Conservation (phyloP, 768 basidiomycete genomes). For the Favolaschia claudopus region DNA sequence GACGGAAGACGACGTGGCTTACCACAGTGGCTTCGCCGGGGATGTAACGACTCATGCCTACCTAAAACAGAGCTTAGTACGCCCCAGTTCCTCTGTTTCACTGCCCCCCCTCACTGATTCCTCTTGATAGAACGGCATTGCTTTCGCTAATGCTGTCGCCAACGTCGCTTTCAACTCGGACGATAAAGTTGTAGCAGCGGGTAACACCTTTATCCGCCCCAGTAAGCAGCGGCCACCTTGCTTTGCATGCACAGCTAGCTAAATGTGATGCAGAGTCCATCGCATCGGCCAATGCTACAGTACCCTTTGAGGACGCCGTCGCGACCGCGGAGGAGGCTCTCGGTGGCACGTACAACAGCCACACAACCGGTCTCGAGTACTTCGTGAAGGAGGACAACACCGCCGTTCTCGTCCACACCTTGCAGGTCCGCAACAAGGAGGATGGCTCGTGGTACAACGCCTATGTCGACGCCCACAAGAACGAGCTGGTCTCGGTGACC, state of each 20-base stretch:
- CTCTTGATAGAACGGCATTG: slow-evolving; percentile 38
- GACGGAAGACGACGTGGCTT: neutral
- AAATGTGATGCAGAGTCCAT: slow-evolving; percentile 29
- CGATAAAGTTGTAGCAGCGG: slow-evolving; percentile 37
- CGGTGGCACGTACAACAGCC: slow-evolving; percentile 50
- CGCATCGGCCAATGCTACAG: slow-evolving; percentile 45
- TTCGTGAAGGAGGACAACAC: slow-evolving; percentile 39
- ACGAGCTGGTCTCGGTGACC: slow-evolving; percentile 49
- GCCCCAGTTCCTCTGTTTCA: slow-evolving; percentile 6
- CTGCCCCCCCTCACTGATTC: too few species aligned
- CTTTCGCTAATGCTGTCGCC: slow-evolving; percentile 43
- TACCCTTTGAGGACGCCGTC: slow-evolving; percentile 45
- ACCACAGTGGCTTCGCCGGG: slow-evolving; percentile 22
- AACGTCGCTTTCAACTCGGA: slow-evolving; percentile 41
- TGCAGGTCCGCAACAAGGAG: slow-evolving; percentile 29
- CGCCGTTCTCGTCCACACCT: slow-evolving; percentile 39
- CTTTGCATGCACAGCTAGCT: too few species aligned
- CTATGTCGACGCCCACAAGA: slow-evolving; percentile 53
- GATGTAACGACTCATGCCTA: slow-evolving; percentile 31
- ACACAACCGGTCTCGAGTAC: too few species aligned
- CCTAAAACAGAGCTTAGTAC: slow-evolving; percentile 34
- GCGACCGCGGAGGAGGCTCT: slow-evolving; percentile 45
- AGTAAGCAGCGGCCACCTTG: slow-evolving; percentile 22
- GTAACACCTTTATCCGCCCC: slow-evolving; percentile 41
- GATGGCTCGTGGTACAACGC: slow-evolving; percentile 55